Percentiles rank a stretch among this genome's conserved stretches.
Conservation (phyloP, 768 basidiomycete species). For the Chlorophyllum brunneum region DNA sequence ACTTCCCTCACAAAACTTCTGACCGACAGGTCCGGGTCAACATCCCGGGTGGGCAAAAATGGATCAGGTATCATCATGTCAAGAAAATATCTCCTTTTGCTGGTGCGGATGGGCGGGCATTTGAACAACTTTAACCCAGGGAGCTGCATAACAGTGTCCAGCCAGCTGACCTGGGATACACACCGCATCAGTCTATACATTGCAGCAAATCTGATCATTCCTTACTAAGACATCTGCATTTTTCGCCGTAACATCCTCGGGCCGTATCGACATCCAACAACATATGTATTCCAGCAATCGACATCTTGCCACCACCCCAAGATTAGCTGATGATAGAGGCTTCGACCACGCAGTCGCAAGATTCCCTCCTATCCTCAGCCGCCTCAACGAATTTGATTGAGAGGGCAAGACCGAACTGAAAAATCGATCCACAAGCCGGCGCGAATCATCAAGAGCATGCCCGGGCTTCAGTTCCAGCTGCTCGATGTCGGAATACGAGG, state of each 20-base stretch:
- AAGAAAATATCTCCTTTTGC: too few species aligned
- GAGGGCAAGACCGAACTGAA: background rate
- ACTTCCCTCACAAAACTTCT: too few species aligned
- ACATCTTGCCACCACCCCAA: background rate
- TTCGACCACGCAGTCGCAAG: background rate
- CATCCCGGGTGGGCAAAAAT: background rate
- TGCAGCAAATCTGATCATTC: background rate
- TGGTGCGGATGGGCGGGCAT: background rate
- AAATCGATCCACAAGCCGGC: background rate
- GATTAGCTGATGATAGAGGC: background rate
- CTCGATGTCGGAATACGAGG: background rate
- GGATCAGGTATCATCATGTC: background rate
- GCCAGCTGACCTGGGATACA: background rate
- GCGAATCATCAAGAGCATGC: background rate
- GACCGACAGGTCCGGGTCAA: too few species aligned
- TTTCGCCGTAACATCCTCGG: background rate
- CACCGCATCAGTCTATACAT: background rate
- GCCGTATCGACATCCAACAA: background rate
- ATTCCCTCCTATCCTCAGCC: background rate
- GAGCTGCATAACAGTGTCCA: background rate
- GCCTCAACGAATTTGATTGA: background rate
- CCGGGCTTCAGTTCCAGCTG: background rate
- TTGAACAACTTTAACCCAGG: background rate
- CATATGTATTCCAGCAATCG: background rate
- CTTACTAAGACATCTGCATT: background rate